Base-by-base conservation (phyloP, 164 flowering plant genomes). In the Protea cynaroides region DNA sequence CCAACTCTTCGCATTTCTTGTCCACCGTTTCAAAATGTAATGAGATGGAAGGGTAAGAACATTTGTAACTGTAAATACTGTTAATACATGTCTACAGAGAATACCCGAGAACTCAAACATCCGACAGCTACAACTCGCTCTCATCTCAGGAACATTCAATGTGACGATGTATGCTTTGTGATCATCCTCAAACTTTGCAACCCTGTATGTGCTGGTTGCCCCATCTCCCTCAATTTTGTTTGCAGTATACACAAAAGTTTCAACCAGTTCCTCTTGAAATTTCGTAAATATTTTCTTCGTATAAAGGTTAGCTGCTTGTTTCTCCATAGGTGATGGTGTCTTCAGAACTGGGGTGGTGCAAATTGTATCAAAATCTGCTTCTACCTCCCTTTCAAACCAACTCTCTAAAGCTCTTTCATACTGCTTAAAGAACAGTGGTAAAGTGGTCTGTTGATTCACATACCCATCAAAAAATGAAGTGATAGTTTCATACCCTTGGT, bases 1-100 rank as follows among this genome's bases (percentile, higher is more conserved):
- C 43, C 57, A 59, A 58, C 63, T 59, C 65, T 79, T 81, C 65
- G 89, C 84, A 74, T 81, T 81, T 64, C 85, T 79, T 10, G 87
- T 84, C 92, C 92, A 87, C 24, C 92, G 77, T 61, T 79, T 84
- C 69, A 83, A 69, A 44, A 84, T 84, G 72, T 87, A 87, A 71
- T 80, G 86, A 4, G 79, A 64, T 60, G 92, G 92, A 63, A 87
- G 77, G 2, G 84, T 85, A 64, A 84, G 86, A 47, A 87, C 83
- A 72, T 87, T 84, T 61, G 85, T 79, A 24, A 83, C 85, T 0
- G 84, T 81, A 67, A 83, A 85, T 40, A 82, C 89, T 15, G 85
- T 80, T 67, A 85, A 60, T 75, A 85, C 77, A 72, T 85, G 89
- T 61, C 86, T 70, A 69, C 89, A 85, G 25, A 85, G 79, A 68